Evolutionary conservation across 1,284 basidiomycete genomes (phyloP), one percentile per base, ranked within the genome.

Genomic region (Rhodofomes roseus): DNA sequence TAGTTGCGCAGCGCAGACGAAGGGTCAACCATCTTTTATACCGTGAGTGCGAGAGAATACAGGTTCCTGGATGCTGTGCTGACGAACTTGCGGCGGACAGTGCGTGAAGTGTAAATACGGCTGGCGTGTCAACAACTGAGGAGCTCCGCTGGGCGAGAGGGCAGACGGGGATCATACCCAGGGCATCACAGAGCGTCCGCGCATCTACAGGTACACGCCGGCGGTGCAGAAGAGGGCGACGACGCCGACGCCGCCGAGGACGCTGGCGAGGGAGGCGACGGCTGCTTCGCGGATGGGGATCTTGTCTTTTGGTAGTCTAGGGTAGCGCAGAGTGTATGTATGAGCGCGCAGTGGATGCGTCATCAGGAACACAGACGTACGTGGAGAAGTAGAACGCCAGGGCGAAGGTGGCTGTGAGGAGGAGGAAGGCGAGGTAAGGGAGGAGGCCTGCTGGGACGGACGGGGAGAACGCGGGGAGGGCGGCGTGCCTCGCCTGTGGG

Each of bases 311-410:
- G 89, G 86, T 53, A 93, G 81, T 39, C 91, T 92, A n/a, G n/a
- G n/a, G 73, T 60, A 67, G 14, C n/a, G 60, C 39, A 57, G 50
- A 57, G 39, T 56, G 62, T 23, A 54, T 48, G 48, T 62, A 65
- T 66, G 44, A 67, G 61, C 52, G 54, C 65, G 55, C 41, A 52
- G 34, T 55, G 50, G 34, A 22, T 5, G 29, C 18, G 1, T 50
- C 27, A 50, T 50, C 46, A 52, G 50, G 27, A 44, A 37, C 14
- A 20, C 39, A 23, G 52, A 80, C 84, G 69, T 71, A 94, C 94
- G 92, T 95, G 60, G 93, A 89, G 74, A 93, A 93, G 78, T 94
- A 92, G 79, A 96, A 96, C 0, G 88, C 83, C 54, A 95, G 83
- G 22, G 72, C 82, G 70, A 96, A 95, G 1, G 93, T 93, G 25